These are phyloP conservation scores for Venturia oleaginea DNA, from an alignment of 2,329 filamentous ascomycete species.

Conservation along the genomic window DNA sequence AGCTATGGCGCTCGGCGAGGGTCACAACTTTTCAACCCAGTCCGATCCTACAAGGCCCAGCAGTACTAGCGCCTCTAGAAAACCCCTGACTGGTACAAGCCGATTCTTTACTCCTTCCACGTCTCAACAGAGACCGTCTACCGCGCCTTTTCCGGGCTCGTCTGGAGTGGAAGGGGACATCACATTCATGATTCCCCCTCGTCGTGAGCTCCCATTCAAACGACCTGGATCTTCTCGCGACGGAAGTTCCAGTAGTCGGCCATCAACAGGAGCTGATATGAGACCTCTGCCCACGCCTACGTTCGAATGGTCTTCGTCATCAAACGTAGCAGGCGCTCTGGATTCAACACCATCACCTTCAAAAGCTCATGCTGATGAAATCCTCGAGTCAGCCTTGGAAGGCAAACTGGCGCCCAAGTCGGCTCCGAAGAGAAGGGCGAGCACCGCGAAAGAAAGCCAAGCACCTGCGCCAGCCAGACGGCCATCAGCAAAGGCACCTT, in stretches of 20 bases:
- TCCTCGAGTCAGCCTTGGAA: conserved; percentile 10
- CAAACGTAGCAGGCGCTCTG: conserved; percentile 14
- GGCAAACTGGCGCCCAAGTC: neutral
- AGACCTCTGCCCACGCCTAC: conserved; percentile 30
- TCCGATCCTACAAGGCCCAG: neutral
- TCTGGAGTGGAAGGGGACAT: conserved; percentile 14
- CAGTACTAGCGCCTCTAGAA: neutral
- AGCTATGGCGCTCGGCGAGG: neutral
- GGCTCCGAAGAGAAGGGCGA: neutral
- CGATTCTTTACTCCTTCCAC: conserved; percentile 8
- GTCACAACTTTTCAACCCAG: neutral
- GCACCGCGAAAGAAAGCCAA: neutral
- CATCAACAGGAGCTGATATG: conserved; percentile 21
- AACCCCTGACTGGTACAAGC: neutral
- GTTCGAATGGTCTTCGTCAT: conserved; percentile 17
- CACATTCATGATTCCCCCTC: conserved; percentile 24
- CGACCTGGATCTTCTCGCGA: conserved; percentile 19
- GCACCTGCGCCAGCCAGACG: neutral
- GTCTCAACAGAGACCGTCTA: conserved; percentile 15
- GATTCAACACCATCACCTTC: conserved; percentile 11
- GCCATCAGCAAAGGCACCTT: neutral
- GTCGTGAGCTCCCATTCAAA: conserved; percentile 32
- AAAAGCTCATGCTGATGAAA: conserved; percentile 12
- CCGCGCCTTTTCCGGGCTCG: conserved; percentile 12
- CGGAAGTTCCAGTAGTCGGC: conserved; percentile 19